phyloP scores from a whole-genome alignment of 2,329 filamentous ascomycete genomes.

The Fusarium kyushuense region DNA sequence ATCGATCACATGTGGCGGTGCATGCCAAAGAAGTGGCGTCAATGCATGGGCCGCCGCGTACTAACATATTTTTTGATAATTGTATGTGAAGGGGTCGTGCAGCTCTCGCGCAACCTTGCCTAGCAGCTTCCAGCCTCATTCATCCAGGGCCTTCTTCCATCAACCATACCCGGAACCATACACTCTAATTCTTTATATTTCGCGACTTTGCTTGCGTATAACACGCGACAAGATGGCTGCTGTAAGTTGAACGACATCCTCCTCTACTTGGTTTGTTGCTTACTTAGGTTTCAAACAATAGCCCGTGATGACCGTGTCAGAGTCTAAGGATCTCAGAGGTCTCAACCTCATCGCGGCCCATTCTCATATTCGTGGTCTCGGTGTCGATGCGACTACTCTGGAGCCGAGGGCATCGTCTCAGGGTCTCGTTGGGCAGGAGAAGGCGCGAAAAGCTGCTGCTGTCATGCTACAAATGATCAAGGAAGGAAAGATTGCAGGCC shows the following conservation, averaged over 20 bases:
- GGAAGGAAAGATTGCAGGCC: slow-evolving; percentile 96
- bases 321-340: slow-evolving; percentile 94
- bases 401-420: slow-evolving; percentile 89
- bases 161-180: slow-evolving; percentile 20
- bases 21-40: slow-evolving; percentile 23
- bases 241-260: slow-evolving; percentile 56
- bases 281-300: slow-evolving; percentile 49
- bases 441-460: slow-evolving; percentile 94
- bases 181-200: slow-evolving; percentile 24
- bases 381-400: slow-evolving; percentile 90
- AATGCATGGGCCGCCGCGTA: slow-evolving; percentile 39
- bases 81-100: slow-evolving; percentile 28
- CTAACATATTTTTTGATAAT: slow-evolving; percentile 19
- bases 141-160: slow-evolving; percentile 19
- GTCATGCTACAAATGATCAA: slow-evolving; percentile 99
- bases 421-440: slow-evolving; percentile 94
- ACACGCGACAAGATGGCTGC: slow-evolving; percentile 61
- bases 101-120: slow-evolving; percentile 29
- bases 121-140: slow-evolving; percentile 33
- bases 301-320: slow-evolving; percentile 83
- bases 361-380: slow-evolving; percentile 96
- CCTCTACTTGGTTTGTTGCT: slow-evolving; percentile 21
- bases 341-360: slow-evolving; percentile 98
- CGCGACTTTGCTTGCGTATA: slow-evolving; percentile 35
- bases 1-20: slow-evolving; percentile 32